phyloP scores from a whole-genome alignment of 306 rosid genomes.

The Acmispon strigosus region DNA sequence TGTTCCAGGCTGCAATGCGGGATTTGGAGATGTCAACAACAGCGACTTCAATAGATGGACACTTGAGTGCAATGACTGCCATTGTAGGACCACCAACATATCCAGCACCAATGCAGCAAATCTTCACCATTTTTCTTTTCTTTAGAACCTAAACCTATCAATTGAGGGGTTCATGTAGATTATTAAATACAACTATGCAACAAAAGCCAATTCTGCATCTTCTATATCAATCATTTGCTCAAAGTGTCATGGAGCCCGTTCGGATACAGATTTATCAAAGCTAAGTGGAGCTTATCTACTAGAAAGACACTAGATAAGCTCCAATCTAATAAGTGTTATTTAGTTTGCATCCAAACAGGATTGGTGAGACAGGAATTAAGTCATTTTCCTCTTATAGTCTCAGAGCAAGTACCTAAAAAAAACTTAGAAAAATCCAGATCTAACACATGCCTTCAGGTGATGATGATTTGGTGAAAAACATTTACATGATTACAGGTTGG shows the following conservation, averaged over 20 bases:
- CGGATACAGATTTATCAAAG: no score
- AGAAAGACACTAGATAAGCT: no score
- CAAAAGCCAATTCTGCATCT: not conserved
- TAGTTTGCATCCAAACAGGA: no score
- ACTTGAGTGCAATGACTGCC: conserved; percentile 91
- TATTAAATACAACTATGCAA: conserved; percentile 4
- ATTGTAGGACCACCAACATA: conserved; percentile 96
- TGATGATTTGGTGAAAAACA: not conserved
- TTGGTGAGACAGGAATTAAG: not conserved
- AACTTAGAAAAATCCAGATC: conserved; percentile 23
- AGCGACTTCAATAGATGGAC: conserved; percentile 72
- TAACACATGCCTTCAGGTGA: not conserved
- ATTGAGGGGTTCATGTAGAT: conserved; percentile 18
- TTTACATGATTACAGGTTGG: not conserved
- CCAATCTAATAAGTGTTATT: no score
- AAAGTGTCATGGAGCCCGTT: no score
- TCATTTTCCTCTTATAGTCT: no score
- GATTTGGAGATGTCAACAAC: conserved; percentile 76
- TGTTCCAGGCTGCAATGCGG: conserved; percentile 86
- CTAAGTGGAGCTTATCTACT: no score
- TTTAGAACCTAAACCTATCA: conserved; percentile 30
- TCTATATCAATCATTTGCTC: no score
- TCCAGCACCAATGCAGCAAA: conserved; percentile 98
- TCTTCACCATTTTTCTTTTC: conserved; percentile 67
- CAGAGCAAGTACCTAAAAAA: not conserved